phyloP scores from a whole-genome alignment of 768 basidiomycete genomes.

The Crepidotus variabilis region DNA sequence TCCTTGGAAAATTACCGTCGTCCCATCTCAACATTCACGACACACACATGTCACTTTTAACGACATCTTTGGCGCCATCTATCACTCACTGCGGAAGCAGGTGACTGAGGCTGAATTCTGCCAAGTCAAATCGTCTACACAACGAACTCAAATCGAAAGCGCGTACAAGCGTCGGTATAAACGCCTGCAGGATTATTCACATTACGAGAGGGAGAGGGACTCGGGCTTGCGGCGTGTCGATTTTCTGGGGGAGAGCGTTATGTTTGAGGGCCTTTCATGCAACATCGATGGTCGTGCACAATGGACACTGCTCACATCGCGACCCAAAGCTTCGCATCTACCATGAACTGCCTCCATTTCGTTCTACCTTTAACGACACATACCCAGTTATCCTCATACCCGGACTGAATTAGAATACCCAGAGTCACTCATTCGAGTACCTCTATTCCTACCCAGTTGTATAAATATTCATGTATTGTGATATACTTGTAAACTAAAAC shows the following conservation, averaged over 20 bases:
- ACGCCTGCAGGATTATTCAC: conserved; percentile 24
- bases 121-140: conserved; percentile 24
- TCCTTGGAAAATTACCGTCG: conserved; percentile 32
- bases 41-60: conserved; percentile 28
- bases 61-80: conserved; percentile 47
- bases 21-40: conserved; percentile 12
- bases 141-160: conserved; percentile 28
- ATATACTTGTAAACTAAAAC: too few species aligned
- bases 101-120: conserved; percentile 39
- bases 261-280: conserved; percentile 38
- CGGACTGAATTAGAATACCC: neutral
- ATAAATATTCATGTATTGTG: neutral
- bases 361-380: conserved; percentile 9
- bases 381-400: conserved; percentile 21
- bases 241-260: conserved; percentile 38
- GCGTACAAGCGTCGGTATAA: conserved; percentile 41
- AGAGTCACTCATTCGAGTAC: neutral
- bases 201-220: conserved; percentile 33
- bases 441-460: neutral
- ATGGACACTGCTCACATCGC: conserved; percentile 31
- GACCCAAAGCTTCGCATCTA: conserved; percentile 7
- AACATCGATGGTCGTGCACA: conserved; percentile 27
- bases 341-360: neutral
- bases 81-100: conserved; percentile 36
- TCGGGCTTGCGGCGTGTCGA: conserved; percentile 55